phyloP scores from a whole-genome alignment of 1,284 basidiomycete species.

The Ustilago tritici region DNA sequence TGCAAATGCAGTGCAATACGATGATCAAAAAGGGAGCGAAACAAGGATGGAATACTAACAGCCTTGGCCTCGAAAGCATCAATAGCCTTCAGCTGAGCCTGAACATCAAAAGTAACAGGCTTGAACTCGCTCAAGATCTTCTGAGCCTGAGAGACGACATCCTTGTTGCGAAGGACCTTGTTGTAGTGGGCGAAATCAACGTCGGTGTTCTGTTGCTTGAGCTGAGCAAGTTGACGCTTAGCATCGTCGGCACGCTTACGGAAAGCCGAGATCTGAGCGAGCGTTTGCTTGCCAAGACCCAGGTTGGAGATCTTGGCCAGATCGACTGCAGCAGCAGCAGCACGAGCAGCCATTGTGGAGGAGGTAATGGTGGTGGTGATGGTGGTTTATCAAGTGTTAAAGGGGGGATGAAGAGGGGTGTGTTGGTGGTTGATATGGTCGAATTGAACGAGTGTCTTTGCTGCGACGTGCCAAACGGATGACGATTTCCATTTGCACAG shows the following conservation, averaged over 20 bases:
- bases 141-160: conserved; percentile 90
- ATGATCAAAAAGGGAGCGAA: not conserved
- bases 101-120: conserved; percentile 95
- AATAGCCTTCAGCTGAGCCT: conserved; percentile 91
- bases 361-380: conserved; percentile 3
- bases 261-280: conserved; percentile 85
- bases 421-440: too few relatives aligned
- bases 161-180: conserved; percentile 84
- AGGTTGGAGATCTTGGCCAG: conserved; percentile 67
- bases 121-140: conserved; percentile 91
- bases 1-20: not conserved
- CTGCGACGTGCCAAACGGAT: too few relatives aligned
- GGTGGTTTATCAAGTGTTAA: not conserved
- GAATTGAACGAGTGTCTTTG: too few relatives aligned
- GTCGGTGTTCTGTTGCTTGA: conserved; percentile 80
- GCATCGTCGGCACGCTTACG: conserved; percentile 94
- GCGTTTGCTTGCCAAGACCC: conserved; percentile 68
- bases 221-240: conserved; percentile 79
- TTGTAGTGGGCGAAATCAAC: conserved; percentile 92
- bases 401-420: too few relatives aligned
- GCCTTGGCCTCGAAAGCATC: conserved; percentile 97
- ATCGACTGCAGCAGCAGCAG: conserved; percentile 60
- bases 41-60: conserved; percentile 72
- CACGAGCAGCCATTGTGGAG: conserved; percentile 58
- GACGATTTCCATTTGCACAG: too few relatives aligned